Conservation (phyloP, 2,329 filamentous ascomycete species). For the Ophiostoma pallidulum region DNA sequence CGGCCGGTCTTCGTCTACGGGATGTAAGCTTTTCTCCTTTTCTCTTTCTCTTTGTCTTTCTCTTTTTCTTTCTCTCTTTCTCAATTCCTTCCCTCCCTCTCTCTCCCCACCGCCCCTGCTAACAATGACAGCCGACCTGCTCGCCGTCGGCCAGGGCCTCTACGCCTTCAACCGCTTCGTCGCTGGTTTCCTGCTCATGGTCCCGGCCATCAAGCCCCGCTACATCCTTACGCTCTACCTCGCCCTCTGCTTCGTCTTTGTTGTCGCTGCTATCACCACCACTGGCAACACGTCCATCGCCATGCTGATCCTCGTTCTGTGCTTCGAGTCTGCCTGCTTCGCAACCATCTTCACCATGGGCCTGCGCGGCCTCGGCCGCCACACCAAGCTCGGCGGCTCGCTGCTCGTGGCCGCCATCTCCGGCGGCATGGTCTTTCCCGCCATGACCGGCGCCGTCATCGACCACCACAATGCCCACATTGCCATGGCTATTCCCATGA, state of each 20-base stretch:
- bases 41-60: not conserved
- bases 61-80: not conserved
- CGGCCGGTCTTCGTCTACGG: constrained; percentile 16
- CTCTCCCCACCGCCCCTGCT: not conserved
- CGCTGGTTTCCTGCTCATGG: constrained; percentile 45
- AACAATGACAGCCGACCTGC: constrained; percentile 36
- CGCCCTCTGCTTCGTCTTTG: constrained; percentile 43
- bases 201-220: constrained; percentile 40
- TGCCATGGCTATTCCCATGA: constrained; percentile 23
- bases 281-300: constrained; percentile 41
- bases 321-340: constrained; percentile 50
- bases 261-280: constrained; percentile 42
- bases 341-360: constrained; percentile 50
- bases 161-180: constrained; percentile 52
- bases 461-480: constrained; percentile 19
- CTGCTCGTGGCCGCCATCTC: constrained; percentile 46
- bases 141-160: constrained; percentile 49
- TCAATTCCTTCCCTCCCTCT: not conserved
- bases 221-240: constrained; percentile 46
- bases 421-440: constrained; percentile 47
- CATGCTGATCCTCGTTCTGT: constrained; percentile 46
- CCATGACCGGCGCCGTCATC: constrained; percentile 36
- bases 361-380: constrained; percentile 46
- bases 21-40: constrained; percentile 16
- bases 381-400: constrained; percentile 45